These are phyloP conservation scores for Echinosophora koreensis DNA, from an alignment of 306 rosid genomes.

Conservation along the genomic window DNA sequence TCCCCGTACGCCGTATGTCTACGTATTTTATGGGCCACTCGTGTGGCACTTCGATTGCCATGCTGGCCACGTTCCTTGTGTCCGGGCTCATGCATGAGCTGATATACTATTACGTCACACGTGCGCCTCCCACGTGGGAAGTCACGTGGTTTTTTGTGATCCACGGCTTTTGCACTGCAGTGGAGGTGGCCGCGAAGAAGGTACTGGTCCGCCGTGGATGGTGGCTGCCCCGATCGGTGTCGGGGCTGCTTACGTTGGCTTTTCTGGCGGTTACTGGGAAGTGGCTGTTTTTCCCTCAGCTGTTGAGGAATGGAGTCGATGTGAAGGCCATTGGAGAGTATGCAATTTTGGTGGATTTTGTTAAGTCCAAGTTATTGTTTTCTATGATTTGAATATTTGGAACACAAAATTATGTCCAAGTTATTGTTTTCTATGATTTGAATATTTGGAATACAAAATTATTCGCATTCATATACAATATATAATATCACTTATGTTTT, in stretches of 20 bases:
- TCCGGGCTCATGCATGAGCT: slow-evolving; percentile 79
- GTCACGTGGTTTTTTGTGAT: slow-evolving; percentile 73
- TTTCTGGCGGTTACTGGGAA: slow-evolving; percentile 56
- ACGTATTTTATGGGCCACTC: slow-evolving; percentile 8
- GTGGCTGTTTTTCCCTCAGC: slow-evolving; percentile 74
- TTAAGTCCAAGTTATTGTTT: neutral
- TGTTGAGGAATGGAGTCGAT: slow-evolving; percentile 63
- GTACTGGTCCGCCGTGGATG: slow-evolving; percentile 39
- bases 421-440: too few relatives aligned
- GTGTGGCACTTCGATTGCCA: slow-evolving; percentile 28
- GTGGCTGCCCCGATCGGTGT: slow-evolving; percentile 52
- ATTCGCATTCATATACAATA: too few relatives aligned
- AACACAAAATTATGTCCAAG: too few relatives aligned
- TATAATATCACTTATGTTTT: too few relatives aligned
- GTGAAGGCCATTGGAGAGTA: slow-evolving; percentile 54
- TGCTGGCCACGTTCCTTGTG: slow-evolving; percentile 53
- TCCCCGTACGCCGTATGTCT: slow-evolving; percentile 22
- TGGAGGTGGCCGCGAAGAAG: slow-evolving; percentile 67
- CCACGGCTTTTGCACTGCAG: slow-evolving; percentile 60
- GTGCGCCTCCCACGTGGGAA: slow-evolving; percentile 82
- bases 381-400: neutral
- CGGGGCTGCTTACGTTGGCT: slow-evolving; percentile 48
- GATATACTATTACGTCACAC: slow-evolving; percentile 65
- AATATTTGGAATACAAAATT: too few relatives aligned
- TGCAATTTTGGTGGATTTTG: slow-evolving; percentile 39